Conservation (phyloP, 495 filamentous ascomycete species). For the Gamarada debralockiae region DNA sequence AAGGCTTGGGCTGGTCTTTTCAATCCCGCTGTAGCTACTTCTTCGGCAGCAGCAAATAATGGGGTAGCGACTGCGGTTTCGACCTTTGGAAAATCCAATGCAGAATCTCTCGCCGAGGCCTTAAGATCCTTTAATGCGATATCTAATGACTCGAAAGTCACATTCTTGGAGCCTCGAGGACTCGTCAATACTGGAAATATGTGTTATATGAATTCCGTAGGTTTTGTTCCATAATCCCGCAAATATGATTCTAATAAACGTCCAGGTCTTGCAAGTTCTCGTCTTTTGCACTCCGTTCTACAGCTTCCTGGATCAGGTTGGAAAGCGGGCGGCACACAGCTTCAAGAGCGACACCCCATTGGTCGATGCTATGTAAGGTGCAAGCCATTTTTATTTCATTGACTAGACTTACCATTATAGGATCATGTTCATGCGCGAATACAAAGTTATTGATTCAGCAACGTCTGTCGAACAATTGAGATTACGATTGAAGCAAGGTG, state of each 20-base stretch:
- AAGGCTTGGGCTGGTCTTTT: slow-evolving; percentile 23
- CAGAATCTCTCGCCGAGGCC: slow-evolving; percentile 66
- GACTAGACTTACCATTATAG: slow-evolving; percentile 38
- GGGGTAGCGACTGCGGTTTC: slow-evolving; percentile 6
- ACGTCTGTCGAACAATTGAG: slow-evolving; percentile 68
- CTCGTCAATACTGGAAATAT: slow-evolving; percentile 97
- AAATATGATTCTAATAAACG: slow-evolving; percentile 7
- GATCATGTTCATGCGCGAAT: slow-evolving; percentile 96
- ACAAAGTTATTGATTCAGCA: slow-evolving; percentile 77
- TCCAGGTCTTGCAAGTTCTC: slow-evolving; percentile 85
- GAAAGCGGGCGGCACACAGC: slow-evolving; percentile 77
- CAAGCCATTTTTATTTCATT: background rate
- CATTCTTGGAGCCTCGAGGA: slow-evolving; percentile 90
- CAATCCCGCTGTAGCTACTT: slow-evolving; percentile 18
- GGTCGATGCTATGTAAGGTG: slow-evolving; percentile 83
- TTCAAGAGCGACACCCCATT: slow-evolving; percentile 94
- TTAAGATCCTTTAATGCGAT: slow-evolving; percentile 62
- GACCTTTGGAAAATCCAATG: slow-evolving; percentile 46
- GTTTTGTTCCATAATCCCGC: slow-evolving; percentile 26
- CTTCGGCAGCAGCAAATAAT: slow-evolving; percentile 12
- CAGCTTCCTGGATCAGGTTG: slow-evolving; percentile 83
- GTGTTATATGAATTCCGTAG: slow-evolving; percentile 99
- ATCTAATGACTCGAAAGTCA: slow-evolving; percentile 57
- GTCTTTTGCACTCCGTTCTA: slow-evolving; percentile 93
- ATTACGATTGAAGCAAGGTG: slow-evolving; percentile 68